Conservation (phyloP, 495 filamentous ascomycete genomes). For the Lasiosphaeria ovina region DNA sequence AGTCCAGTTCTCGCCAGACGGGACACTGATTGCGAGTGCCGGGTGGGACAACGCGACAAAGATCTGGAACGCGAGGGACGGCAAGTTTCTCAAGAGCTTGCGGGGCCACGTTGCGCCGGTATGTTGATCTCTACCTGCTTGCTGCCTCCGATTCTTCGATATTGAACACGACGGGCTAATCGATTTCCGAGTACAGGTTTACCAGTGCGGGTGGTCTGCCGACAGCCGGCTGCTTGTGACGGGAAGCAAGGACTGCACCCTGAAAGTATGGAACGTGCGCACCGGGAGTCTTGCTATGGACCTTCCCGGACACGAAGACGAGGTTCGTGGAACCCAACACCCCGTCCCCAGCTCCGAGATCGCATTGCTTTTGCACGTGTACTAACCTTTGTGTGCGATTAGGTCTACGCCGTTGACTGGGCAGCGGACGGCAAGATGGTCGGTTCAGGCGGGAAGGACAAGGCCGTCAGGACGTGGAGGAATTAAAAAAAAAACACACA, state of each 20-base stretch:
- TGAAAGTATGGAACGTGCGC: constrained; percentile 91
- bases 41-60: constrained; percentile 75
- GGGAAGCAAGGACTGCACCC: constrained; percentile 84
- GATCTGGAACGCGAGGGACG: constrained; percentile 50
- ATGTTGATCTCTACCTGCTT: background rate
- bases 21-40: constrained; percentile 77
- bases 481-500: constrained; percentile 30
- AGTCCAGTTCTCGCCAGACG: constrained; percentile 89
- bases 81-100: constrained; percentile 79
- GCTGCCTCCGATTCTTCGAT: background rate
- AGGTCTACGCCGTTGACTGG: constrained; percentile 60
- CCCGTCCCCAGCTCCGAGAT: background rate
- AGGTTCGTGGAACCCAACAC: constrained; percentile 71
- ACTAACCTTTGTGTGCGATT: background rate
- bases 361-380: no score
- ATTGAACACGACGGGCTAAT: constrained; percentile 2
- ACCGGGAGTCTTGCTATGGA: constrained; percentile 80
- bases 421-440: constrained; percentile 39
- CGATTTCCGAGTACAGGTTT: constrained; percentile 49
- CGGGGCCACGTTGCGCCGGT: constrained; percentile 84
- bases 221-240: constrained; percentile 85
- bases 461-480: constrained; percentile 82
- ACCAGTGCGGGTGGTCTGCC: constrained; percentile 84
- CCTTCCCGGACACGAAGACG: constrained; percentile 90
- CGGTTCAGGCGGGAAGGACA: constrained; percentile 85